Evolutionary conservation across 345 rosid species (phyloP), one percentile per base, ranked within the genome.

Genomic region (Limnanthes douglasii): DNA sequence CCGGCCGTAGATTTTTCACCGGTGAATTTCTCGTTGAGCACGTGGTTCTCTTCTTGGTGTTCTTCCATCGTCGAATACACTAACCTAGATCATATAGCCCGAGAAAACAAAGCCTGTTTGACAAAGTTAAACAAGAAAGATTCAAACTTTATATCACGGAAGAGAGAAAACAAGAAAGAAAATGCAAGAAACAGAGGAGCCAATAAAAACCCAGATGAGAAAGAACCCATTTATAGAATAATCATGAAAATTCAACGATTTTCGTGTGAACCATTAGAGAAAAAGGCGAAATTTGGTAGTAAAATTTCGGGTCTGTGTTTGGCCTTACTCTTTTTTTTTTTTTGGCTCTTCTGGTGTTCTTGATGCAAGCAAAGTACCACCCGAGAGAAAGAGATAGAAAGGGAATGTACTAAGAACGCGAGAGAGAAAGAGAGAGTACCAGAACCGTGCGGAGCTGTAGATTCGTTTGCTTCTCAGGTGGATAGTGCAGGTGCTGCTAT

Each of bases 21-120:
- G 25, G 10, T 55, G 68, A 71, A 57, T 5, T 60, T 46, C 49
- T 44, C 11, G 37, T 41, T 26, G 41, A 59, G 58, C n/a, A 33
- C 21, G 25, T 50, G 40, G 36, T 43, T 23, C 47, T 51, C 47
- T 18, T 37, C 41, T 41, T 43, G 64, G 30, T 46, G 45, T 45
- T 39, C 18, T 40, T 53, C 52, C 51, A 53, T 50, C 32, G 30
- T 26, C 30, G 11, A 26, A 20, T 3, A 54, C 28, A 22, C 14
- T 13, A 35, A 41, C 28, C 34, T 6, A 1, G 4, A 7, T 2
- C 30, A 8, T 28, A 7, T 0, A 18, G 7, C 6, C 27, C 31
- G 30, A 42, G 10, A 0, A 31, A 6, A 24, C 12, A 23, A 30
- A 48, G 26, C 16, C 1, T n/a, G 21, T 46, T 11, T 14, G 23